A percentile compares a stretch with the other conserved stretches of the same genome.
These are phyloP conservation scores for Jimgerdemannia flammicorona DNA, from an alignment of 192 early-diverging fungal species.

Conservation along the genomic window DNA sequence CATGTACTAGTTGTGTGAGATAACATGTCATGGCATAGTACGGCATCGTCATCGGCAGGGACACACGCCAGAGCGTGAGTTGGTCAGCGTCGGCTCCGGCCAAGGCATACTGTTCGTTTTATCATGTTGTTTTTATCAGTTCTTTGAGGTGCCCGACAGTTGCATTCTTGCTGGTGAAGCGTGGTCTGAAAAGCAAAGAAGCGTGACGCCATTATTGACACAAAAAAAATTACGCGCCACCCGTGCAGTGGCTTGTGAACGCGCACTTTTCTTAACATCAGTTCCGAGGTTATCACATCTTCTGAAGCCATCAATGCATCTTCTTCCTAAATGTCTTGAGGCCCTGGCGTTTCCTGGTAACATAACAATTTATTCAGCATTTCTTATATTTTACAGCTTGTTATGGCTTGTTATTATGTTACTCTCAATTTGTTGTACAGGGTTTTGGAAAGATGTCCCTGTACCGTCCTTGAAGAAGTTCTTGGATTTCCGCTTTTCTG, in stretches of 20 bases:
- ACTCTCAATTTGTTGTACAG: conserved; percentile 4
- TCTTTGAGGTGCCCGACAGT: background rate
- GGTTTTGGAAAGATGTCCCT: conserved; percentile 6
- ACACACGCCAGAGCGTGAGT: too few relatives aligned
- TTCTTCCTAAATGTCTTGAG: background rate
- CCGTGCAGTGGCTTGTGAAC: too few relatives aligned
- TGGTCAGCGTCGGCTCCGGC: too few relatives aligned
- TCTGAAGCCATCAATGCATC: background rate
- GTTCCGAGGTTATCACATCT: too few relatives aligned
- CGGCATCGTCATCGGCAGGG: too few relatives aligned
- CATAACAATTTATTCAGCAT: background rate
- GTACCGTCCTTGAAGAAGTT: conserved; percentile 7
- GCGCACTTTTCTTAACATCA: too few relatives aligned
- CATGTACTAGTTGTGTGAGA: too few relatives aligned
- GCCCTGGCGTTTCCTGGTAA: background rate
- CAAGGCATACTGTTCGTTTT: too few relatives aligned
- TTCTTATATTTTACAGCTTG: conserved; percentile 2
- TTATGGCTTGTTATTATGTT: background rate
- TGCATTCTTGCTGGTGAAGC: background rate
- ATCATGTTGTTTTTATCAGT: background rate
- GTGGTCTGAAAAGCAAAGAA: background rate
- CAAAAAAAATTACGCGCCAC: too few relatives aligned
- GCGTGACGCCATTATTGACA: too few relatives aligned
- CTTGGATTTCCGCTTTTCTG: conserved; percentile 9
- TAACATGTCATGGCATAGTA: too few relatives aligned